Base-by-base conservation (phyloP, 176 grass and related monocot genomes). In the Pontederia paniculata region DNA sequence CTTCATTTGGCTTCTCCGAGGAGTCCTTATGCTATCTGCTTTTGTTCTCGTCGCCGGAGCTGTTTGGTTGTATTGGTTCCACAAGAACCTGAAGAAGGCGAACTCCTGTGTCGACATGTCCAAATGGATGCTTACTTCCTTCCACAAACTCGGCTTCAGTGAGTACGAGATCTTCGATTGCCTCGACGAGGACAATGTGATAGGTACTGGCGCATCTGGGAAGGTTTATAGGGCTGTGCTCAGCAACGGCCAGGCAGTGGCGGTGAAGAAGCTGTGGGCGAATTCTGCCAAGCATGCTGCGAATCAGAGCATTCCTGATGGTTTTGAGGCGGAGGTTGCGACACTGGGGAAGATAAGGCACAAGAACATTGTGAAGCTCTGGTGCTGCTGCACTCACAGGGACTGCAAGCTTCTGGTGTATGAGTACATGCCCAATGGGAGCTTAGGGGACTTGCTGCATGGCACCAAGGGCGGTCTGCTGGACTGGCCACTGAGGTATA, bases 381-480 rank as follows among this genome's bases (percentile, higher is more conserved):
- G 52, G 66, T 69, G 66, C 17, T 69, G 42, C 22, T 69, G 66
- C 52, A 56, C n/a, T 0, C 52, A 17, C 18, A 57, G 23, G 3
- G 66, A 46, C 19, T 57, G 20, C 19, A 69, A 69, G 66, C 53
- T 69, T 5, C 52, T 69, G 18, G 66, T 69, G 9, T 69, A 69
- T 21, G 66, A 69, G 66, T 57, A 69, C 66, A 69, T 69, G 66
- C 66, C 52, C 8, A 56, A 69, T 12, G 52, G 66, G 18, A 69
- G 52, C 21, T 54, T 69, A 1, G 52, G 66, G 10, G 52, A 69
- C 66, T 23, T 57, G 42, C 66, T 69, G 52, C 66, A 69, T 15
- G 8, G 66, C 42, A 47, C 8, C 19, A 56, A 55, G 12, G 42
- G 19, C 12, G 8, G 66, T 6, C 31, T 28, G 10, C 25, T 69